Evolutionary conservation across 129 eudicot species (phyloP).

Genomic region (Calendula officinalis): DNA sequence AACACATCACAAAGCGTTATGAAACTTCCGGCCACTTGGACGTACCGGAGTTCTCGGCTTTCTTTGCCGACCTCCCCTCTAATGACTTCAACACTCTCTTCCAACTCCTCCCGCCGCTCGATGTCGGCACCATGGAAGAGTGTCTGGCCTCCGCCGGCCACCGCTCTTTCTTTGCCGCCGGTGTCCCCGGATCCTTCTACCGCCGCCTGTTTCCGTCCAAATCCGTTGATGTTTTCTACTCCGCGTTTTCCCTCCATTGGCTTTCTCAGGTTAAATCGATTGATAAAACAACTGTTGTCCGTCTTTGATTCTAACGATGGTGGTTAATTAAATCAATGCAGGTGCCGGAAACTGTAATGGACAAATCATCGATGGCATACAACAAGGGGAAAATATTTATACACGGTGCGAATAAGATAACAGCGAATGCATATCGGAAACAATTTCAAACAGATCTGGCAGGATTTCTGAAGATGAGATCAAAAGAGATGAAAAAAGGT

Average conservation of each 20-base stretch:
- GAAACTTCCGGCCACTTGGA: slow-evolving; percentile 41
- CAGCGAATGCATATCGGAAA: slow-evolving; percentile 53
- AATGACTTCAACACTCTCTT: slow-evolving; percentile 97
- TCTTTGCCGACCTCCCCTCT: slow-evolving; percentile 84
- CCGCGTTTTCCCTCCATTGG: slow-evolving; percentile 94
- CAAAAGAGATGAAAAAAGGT: slow-evolving; percentile 67
- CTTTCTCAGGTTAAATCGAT: slow-evolving; percentile 61
- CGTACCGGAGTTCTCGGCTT: slow-evolving; percentile 85
- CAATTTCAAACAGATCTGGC: slow-evolving; percentile 75
- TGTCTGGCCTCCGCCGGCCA: slow-evolving; percentile 66
- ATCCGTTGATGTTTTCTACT: slow-evolving; percentile 74
- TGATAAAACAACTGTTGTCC: neutral
- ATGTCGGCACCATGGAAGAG: slow-evolving; percentile 81
- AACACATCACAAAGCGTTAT: slow-evolving; percentile 68
- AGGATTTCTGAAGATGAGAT: slow-evolving; percentile 57
- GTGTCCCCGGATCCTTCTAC: slow-evolving; percentile 84
- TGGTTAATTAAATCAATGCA: slow-evolving; percentile 15
- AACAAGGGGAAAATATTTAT: slow-evolving; percentile 77
- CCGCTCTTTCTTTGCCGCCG: slow-evolving; percentile 83
- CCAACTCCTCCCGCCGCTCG: slow-evolving; percentile 75
- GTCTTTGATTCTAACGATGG: neutral
- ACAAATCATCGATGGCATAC: slow-evolving; percentile 63
- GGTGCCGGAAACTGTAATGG: slow-evolving; percentile 80
- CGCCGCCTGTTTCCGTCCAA: slow-evolving; percentile 69
- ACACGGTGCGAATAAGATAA: slow-evolving; percentile 66